Evolutionary conservation across 192 early-diverging fungal species (phyloP), one percentile per base, ranked within the genome.

Genomic region (Funneliformis geosporum): DNA sequence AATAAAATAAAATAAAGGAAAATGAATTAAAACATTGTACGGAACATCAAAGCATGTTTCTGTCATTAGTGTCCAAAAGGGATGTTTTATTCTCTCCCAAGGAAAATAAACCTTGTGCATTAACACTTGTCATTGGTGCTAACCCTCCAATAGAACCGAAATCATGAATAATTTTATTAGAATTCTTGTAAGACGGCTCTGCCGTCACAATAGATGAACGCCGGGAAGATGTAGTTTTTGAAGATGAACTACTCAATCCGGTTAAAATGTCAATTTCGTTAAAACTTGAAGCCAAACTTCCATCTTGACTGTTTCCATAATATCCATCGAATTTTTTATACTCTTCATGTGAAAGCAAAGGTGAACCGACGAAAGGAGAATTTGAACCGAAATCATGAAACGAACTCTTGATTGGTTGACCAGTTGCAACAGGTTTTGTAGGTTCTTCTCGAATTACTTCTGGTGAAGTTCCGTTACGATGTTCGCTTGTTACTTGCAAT

Each of bases 111-210:
- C 72, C 72, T 59, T 73, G n/a, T 73, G 23, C 44, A 27, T 73
- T 59, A 40, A 40, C 43, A 27, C 44, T 73, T 18, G 72, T 73
- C 50, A 73, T 47, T 8, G 72, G 46, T 33, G 46, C 50, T 27
- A 73, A 18, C 43, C 72, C 46, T 50, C 72, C 71, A 47, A 27
- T 33, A 40, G 66, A 33, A 55, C 71, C 8, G 39, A 73, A 73
- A 73, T 73, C 72, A 73, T 73, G 72, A 59, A 73, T 38, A 8
- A 62, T 42, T 47, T 76, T 76, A 76, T 76, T 76, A 62, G 59
- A 28, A 28, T 76, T 76, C 60, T 62, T 76, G 23, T 76, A 76
- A 42, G 75, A 43, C 23, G 75, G 75, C 25, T 76, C 75, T 62
- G 5, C 55, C 55, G 70, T 27, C 39, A 46, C 23, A 73, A 18